These are phyloP conservation scores for Sextonia rubra DNA, from an alignment of 164 flowering plant species.

Conservation along the genomic window DNA sequence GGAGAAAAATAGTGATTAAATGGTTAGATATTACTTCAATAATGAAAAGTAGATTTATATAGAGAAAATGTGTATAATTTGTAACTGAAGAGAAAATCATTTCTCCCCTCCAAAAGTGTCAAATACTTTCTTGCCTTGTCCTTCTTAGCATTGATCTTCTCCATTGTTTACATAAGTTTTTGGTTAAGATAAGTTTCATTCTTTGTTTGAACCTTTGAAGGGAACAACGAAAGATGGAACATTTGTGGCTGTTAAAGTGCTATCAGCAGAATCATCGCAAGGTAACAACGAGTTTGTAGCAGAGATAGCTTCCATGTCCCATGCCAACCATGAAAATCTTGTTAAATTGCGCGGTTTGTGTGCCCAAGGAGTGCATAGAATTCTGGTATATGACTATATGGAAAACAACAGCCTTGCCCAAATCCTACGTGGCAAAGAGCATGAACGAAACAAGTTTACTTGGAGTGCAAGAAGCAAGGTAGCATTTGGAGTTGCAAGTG, in stretches of 20 bases:
- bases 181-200: too few species aligned
- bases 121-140: too few species aligned
- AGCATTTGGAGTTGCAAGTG: constrained; percentile 74
- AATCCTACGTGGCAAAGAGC: constrained; percentile 55
- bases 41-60: too few species aligned
- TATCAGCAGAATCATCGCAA: constrained; percentile 74
- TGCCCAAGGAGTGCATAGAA: constrained; percentile 62
- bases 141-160: too few species aligned
- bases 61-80: too few species aligned
- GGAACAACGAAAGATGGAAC: constrained; percentile 74
- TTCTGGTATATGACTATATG: constrained; percentile 75
- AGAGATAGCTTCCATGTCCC: constrained; percentile 68
- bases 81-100: too few species aligned
- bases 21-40: too few species aligned
- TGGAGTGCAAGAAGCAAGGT: constrained; percentile 62
- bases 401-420: constrained; percentile 80
- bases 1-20: too few species aligned
- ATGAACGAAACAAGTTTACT: constrained; percentile 41
- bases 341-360: constrained; percentile 84
- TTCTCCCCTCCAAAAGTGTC: too few species aligned
- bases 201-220: constrained; percentile 21
- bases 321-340: constrained; percentile 68
- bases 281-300: constrained; percentile 76
- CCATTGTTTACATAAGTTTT: too few species aligned
- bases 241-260: constrained; percentile 81